phyloP scores from a whole-genome alignment of 2,329 filamentous ascomycete species.

The Gaeumannomyces sp. region DNA sequence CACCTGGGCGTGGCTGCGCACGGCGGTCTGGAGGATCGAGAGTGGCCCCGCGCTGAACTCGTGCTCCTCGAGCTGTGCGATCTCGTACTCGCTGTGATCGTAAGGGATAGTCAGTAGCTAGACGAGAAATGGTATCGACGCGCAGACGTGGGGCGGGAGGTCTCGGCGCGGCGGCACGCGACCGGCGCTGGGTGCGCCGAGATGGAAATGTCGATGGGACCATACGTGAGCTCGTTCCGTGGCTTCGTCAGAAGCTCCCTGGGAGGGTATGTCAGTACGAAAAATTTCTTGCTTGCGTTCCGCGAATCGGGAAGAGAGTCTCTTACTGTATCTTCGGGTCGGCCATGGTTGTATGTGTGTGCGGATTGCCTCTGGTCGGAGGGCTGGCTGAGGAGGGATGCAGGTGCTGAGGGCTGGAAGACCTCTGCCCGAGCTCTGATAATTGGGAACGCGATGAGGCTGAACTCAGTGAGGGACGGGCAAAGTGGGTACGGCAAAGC shows the following conservation, averaged over 20 bases:
- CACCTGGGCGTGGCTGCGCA: slow-evolving; percentile 89
- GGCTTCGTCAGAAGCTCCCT: slow-evolving; percentile 88
- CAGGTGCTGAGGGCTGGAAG: background rate
- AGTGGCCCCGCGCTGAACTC: slow-evolving; percentile 52
- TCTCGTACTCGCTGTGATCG: slow-evolving; percentile 72
- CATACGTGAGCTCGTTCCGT: slow-evolving; percentile 85
- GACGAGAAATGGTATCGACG: slow-evolving; percentile 16
- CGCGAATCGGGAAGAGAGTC: slow-evolving; percentile 9
- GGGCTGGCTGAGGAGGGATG: background rate
- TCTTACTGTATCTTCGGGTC: slow-evolving; percentile 68
- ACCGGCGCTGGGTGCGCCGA: background rate
- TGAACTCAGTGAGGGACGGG: background rate
- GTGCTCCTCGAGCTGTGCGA: slow-evolving; percentile 61
- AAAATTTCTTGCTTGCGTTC: slow-evolving; percentile 23
- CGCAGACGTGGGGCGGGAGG: slow-evolving; percentile 14
- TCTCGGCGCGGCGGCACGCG: background rate
- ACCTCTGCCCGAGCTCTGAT: background rate
- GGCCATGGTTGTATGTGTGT: slow-evolving; percentile 42
- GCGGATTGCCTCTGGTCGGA: slow-evolving; percentile 2
- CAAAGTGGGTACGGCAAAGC: background rate
- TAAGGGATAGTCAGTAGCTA: background rate
- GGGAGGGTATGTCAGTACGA: slow-evolving; percentile 16
- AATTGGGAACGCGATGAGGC: slow-evolving; percentile 3
- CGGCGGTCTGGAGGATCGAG: slow-evolving; percentile 93
- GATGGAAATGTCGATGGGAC: slow-evolving; percentile 25